Evolutionary conservation across 2,329 filamentous ascomycete genomes (phyloP).

Genomic region (Ascochyta viciae-villosae): DNA sequence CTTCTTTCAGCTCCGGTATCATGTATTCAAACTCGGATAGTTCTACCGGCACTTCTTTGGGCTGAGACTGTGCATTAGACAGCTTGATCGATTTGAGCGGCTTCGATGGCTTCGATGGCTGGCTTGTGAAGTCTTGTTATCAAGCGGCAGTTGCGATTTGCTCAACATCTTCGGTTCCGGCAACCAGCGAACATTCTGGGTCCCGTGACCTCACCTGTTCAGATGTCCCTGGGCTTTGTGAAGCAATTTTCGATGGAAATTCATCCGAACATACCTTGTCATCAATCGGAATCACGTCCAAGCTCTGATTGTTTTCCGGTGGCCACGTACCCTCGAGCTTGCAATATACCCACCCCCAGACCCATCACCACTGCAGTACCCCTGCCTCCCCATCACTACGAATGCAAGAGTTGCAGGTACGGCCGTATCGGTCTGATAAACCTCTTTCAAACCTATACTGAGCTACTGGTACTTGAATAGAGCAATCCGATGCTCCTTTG

Average conservation of each 20-base stretch:
- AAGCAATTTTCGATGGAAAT: neutral
- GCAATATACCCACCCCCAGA: too few relatives aligned
- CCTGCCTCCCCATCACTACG: too few relatives aligned
- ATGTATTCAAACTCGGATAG: neutral
- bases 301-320: too few relatives aligned
- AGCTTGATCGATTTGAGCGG: neutral
- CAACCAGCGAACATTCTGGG: neutral
- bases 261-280: neutral
- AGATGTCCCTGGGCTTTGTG: neutral
- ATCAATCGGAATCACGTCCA: neutral
- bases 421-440: too few relatives aligned
- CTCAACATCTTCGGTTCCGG: slow-evolving; percentile 8
- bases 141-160: slow-evolving; percentile 3
- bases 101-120: neutral
- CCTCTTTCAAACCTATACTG: too few relatives aligned
- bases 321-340: too few relatives aligned
- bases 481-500: too few relatives aligned
- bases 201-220: neutral
- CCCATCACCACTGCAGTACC: too few relatives aligned
- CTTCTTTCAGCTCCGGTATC: neutral
- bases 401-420: too few relatives aligned
- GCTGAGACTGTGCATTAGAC: neutral
- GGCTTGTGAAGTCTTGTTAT: neutral
- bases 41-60: neutral
- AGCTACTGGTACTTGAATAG: too few relatives aligned